Evolutionary conservation across 495 filamentous ascomycete genomes (phyloP), one percentile per base, ranked within the genome.

Genomic region (Penicillium alfredii): DNA sequence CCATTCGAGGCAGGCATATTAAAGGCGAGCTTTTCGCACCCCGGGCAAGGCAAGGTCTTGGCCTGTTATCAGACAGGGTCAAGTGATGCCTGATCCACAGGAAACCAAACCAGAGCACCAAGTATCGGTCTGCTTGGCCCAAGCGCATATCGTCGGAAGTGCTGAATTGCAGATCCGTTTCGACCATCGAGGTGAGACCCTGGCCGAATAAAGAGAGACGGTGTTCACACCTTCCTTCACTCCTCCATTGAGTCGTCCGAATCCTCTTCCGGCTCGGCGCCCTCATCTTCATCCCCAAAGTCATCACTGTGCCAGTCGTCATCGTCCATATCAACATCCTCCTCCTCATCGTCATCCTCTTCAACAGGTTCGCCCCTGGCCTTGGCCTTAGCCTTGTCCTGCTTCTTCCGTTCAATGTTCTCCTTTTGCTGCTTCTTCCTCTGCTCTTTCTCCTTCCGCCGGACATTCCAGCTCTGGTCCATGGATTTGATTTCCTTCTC

Each of bases 371-470:
- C 53, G 7, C 64, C 71, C 45, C 61, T 58, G 13, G 61, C 56
- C 40, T 51, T 55, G 10, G 64, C 62, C 38, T 71, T 69, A 4
- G 63, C 70, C 51, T 73, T 78, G 44, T 79, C 73, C 30, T 66
- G 67, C 63, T 76, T 77, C 69, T 94, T 95, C 62, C 73, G 82
- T 63, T 90, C 84, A 12, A 92, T 78, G 54, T 96, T 96, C 38
- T 80, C 89, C 57, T 69, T 85, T 56, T 96, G 89, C 40, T 80
- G 70, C 60, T 77, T 80, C 70, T 77, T 84, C 45, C 88, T 72
- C 46, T 75, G 74, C 33, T 88, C 87, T 61, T 89, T 94, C 61
- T 89, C 84, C 55, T 80, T 79, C 43, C 76, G 75, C 53, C 77
- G 75, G 52, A 76, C 53, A 36, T 86, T 82, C 87, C 92, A 95